phyloP scores from a whole-genome alignment of 2,329 filamentous ascomycete genomes.

The Penicillium hordei region DNA sequence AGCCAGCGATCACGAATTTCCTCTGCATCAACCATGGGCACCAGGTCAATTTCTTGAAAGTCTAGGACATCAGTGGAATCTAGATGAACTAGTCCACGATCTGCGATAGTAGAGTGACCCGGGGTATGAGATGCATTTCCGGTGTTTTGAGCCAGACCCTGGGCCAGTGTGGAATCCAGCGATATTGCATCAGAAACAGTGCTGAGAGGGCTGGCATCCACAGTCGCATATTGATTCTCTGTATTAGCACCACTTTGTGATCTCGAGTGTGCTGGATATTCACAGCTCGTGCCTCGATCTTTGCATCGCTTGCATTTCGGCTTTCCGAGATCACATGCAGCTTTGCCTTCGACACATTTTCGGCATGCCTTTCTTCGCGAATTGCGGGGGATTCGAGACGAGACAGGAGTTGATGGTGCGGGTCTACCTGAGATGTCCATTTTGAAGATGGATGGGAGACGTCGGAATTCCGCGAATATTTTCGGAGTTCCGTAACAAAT shows the following conservation, averaged over 20 bases:
- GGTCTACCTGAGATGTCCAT: not conserved
- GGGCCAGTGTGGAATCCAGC: not conserved
- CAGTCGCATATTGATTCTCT: not conserved
- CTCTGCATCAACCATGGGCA: constrained; percentile 18
- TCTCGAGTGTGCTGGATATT: constrained; percentile 8
- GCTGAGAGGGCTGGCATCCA: not conserved
- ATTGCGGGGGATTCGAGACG: not conserved
- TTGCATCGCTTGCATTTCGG: constrained; percentile 22
- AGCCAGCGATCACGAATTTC: constrained; percentile 33
- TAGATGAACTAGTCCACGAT: not conserved
- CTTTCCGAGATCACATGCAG: constrained; percentile 19
- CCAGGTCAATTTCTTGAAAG: constrained; percentile 12
- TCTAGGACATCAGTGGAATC: not conserved
- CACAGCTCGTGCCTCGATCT: constrained; percentile 15
- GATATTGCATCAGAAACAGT: not conserved
- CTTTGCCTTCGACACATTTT: constrained; percentile 22
- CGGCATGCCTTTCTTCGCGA: constrained; percentile 23
- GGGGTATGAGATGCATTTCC: not conserved
- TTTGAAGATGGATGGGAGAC: not conserved
- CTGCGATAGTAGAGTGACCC: not conserved
- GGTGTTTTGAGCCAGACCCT: not conserved
- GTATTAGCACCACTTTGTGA: too few relatives aligned
- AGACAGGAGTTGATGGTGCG: not conserved
- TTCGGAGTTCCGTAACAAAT: not conserved
- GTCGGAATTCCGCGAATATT: not conserved